Evolutionary conservation across 257 asterid species (phyloP).

Genomic region (Primulina eburnea): DNA sequence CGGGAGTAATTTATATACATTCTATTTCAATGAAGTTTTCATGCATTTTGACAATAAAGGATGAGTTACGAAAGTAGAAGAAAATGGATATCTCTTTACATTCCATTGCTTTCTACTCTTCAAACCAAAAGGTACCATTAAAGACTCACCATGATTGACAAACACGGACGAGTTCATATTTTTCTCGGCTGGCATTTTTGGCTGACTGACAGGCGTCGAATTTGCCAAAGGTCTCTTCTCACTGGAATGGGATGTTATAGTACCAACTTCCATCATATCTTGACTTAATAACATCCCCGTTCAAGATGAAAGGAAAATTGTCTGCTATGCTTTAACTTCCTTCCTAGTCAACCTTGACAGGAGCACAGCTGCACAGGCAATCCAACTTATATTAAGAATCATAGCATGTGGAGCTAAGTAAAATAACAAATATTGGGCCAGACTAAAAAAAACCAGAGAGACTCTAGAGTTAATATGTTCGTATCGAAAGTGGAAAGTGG

Average conservation of each 20-base stretch:
- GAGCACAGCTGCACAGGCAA: not conserved
- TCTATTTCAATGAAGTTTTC: not conserved
- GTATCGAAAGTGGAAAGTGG: not conserved
- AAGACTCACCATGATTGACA: conserved; percentile 60
- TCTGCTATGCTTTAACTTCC: conserved; percentile 16
- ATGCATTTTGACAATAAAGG: not conserved
- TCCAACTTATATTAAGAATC: conserved; percentile 5
- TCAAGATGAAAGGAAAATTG: conserved; percentile 17
- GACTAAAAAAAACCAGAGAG: not conserved
- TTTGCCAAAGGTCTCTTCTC: conserved; percentile 47
- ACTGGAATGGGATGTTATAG: conserved; percentile 37
- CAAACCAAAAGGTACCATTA: conserved; percentile 10
- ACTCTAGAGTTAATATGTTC: not conserved
- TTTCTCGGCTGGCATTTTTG: conserved; percentile 46
- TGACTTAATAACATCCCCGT: conserved; percentile 48
- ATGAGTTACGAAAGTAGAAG: not conserved
- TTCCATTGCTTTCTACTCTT: conserved; percentile 3
- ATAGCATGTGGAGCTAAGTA: not conserved
- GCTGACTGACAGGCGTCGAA: conserved; percentile 32
- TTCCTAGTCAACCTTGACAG: conserved; percentile 1
- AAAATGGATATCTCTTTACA: not conserved
- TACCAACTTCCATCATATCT: conserved; percentile 45
- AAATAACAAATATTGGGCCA: not conserved
- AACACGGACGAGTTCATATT: conserved; percentile 35
- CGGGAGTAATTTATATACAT: not conserved